Evolutionary conservation across 108 stramenopile species (phyloP).

Genomic region (Cyclostephanos tholiformis): DNA sequence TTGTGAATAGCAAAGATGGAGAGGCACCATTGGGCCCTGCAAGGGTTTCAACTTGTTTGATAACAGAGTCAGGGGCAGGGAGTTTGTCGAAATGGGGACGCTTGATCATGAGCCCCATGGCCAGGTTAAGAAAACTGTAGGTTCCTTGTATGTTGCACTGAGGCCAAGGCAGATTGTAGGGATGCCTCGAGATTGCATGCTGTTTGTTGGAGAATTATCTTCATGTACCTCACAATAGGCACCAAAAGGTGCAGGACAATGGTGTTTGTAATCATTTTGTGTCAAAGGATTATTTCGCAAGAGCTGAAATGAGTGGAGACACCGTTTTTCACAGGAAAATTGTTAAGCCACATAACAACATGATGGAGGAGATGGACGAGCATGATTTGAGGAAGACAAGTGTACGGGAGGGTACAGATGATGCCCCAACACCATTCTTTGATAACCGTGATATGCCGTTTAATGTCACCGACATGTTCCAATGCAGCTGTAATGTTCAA

Average conservation of each 20-base stretch:
- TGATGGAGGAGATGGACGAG: constrained; percentile 18
- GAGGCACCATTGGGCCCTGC: no score
- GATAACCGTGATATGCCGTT: constrained; percentile 32
- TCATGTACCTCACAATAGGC: constrained; percentile 18
- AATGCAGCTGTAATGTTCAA: constrained; percentile 10
- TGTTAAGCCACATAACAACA: constrained; percentile 34
- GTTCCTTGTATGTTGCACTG: constrained; percentile 49
- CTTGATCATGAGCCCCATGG: no score
- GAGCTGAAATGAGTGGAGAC: constrained; percentile 46
- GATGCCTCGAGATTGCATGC: not conserved
- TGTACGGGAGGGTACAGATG: constrained; percentile 40
- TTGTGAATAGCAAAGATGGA: no score
- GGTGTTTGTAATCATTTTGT: not conserved
- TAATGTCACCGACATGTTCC: constrained; percentile 42
- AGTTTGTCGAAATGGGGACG: no score
- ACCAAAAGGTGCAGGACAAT: not conserved
- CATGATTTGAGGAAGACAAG: constrained; percentile 25
- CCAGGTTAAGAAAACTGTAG: constrained; percentile 21
- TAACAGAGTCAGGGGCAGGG: no score
- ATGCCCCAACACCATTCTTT: constrained; percentile 48
- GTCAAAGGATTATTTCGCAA: not conserved
- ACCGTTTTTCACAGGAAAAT: constrained; percentile 40
- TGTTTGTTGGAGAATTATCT: constrained; percentile 10
- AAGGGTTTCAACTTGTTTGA: no score
- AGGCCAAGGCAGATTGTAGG: not conserved